phyloP scores from a whole-genome alignment of 2,329 filamentous ascomycete genomes.

The Alternaria atra region DNA sequence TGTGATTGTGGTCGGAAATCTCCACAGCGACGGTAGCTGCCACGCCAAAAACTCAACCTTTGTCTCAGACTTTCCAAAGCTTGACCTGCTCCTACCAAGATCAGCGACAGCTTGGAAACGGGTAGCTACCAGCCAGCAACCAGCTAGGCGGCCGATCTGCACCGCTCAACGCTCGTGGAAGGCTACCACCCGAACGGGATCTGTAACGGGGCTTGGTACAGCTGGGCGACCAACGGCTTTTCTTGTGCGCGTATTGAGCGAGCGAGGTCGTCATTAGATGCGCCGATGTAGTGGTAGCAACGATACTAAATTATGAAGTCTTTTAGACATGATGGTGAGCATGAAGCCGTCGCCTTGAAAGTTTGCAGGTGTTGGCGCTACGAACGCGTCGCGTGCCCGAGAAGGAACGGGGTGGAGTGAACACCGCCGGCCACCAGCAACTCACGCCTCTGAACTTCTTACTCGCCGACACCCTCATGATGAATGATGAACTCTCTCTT shows the following conservation, averaged over 20 bases:
- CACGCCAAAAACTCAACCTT: not conserved
- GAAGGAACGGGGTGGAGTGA: not conserved
- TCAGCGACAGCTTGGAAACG: slow-evolving; percentile 16
- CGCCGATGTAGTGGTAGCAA: not conserved
- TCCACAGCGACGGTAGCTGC: not conserved
- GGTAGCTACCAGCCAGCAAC: slow-evolving; percentile 9
- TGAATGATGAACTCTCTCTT: not conserved
- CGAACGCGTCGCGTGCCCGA: not conserved
- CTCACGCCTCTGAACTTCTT: not conserved
- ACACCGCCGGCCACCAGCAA: not conserved
- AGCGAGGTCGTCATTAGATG: slow-evolving; percentile 28
- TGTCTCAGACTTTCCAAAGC: not conserved
- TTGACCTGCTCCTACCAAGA: slow-evolving; percentile 11
- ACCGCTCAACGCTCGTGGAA: not conserved
- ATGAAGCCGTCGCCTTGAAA: not conserved
- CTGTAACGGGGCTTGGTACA: slow-evolving; percentile 21
- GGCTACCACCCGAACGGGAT: slow-evolving; percentile 6
- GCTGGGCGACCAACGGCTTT: slow-evolving; percentile 16
- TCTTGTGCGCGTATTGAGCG: not conserved
- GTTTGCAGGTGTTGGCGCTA: not conserved
- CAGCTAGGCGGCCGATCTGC: slow-evolving; percentile 7
- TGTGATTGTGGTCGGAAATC: not conserved
- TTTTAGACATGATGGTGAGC: not conserved
- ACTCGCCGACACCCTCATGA: not conserved
- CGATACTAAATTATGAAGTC: not conserved